Conservation (phyloP, 768 basidiomycete species). For the Xerocomellus intermedius region DNA sequence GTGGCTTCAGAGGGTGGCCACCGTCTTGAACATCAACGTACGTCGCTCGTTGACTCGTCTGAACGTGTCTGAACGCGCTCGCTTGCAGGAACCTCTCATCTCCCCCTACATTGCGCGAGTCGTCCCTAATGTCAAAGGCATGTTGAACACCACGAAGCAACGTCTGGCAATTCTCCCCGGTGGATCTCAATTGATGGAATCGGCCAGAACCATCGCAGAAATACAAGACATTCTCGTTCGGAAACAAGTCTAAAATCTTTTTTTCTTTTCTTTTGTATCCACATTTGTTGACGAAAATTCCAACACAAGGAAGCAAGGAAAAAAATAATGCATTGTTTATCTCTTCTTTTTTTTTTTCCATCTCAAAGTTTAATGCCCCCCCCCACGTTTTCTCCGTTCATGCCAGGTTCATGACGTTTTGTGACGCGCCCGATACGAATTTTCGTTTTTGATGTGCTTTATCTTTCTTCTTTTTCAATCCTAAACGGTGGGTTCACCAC, state of each 20-base stretch:
- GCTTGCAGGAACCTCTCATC: conserved; percentile 69
- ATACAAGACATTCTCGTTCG: conserved; percentile 68
- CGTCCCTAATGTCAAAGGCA: conserved; percentile 73
- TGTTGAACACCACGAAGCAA: conserved; percentile 76
- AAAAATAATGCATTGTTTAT: neutral
- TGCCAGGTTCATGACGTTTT: conserved; percentile 27
- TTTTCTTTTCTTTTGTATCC: neutral
- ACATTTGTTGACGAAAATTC: neutral
- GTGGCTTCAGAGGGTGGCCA: conserved; percentile 81
- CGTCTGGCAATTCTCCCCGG: conserved; percentile 76
- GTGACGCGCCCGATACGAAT: conserved; percentile 13
- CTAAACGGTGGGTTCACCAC: conserved; percentile 11
- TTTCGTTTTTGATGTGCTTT: conserved; percentile 7
- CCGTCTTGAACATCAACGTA: conserved; percentile 71
- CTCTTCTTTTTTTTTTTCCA: neutral
- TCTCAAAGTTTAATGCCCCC: no score
- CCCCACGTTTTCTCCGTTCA: conserved; percentile 10
- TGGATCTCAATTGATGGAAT: conserved; percentile 63
- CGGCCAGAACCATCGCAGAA: conserved; percentile 67
- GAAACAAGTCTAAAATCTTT: conserved; percentile 31
- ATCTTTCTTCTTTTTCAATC: conserved; percentile 5
- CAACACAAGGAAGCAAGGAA: neutral
- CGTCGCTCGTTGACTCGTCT: conserved; percentile 18
- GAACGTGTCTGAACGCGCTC: neutral
- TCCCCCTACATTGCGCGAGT: conserved; percentile 80